phyloP scores from a whole-genome alignment of 306 rosid species.

The Malus orientalis region DNA sequence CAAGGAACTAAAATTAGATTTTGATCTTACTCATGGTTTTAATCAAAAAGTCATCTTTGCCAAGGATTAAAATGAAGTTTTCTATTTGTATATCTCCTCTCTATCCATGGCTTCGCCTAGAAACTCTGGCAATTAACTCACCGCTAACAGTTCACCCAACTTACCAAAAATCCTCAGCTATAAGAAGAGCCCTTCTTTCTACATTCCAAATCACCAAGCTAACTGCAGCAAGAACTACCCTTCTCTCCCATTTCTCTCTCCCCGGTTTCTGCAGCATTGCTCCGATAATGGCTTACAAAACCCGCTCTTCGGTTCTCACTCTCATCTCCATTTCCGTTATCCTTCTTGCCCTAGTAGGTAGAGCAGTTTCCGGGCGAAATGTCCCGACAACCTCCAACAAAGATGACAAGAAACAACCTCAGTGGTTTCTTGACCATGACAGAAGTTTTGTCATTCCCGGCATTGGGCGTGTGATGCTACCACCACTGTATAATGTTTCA shows the following conservation, averaged over 20 bases:
- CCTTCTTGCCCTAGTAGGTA: constrained; percentile 28
- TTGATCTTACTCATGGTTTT: too few species aligned
- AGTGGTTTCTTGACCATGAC: constrained; percentile 38
- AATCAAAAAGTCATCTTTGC: too few species aligned
- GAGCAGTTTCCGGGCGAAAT: constrained; percentile 35
- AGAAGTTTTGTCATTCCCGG: constrained; percentile 47
- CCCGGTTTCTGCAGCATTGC: not conserved
- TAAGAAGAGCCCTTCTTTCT: constrained; percentile 23
- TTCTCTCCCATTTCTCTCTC: not conserved
- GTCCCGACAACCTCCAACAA: constrained; percentile 8
- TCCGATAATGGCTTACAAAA: constrained; percentile 21
- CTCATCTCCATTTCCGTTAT: constrained; percentile 24
- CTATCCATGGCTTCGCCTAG: not conserved
- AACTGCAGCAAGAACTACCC: not conserved
- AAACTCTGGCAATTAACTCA: constrained; percentile 30
- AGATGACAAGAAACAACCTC: constrained; percentile 47
- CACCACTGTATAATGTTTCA: not conserved
- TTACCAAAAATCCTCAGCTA: constrained; percentile 8
- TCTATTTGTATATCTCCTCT: not conserved
- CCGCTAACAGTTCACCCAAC: constrained; percentile 47
- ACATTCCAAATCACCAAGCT: constrained; percentile 31
- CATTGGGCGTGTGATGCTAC: constrained; percentile 38
- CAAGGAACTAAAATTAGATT: too few species aligned
- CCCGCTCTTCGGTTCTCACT: constrained; percentile 18
- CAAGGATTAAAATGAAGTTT: too few species aligned